These are phyloP conservation scores for Termitomyces sp. DNA, from an alignment of 768 basidiomycete genomes.

Conservation along the genomic window DNA sequence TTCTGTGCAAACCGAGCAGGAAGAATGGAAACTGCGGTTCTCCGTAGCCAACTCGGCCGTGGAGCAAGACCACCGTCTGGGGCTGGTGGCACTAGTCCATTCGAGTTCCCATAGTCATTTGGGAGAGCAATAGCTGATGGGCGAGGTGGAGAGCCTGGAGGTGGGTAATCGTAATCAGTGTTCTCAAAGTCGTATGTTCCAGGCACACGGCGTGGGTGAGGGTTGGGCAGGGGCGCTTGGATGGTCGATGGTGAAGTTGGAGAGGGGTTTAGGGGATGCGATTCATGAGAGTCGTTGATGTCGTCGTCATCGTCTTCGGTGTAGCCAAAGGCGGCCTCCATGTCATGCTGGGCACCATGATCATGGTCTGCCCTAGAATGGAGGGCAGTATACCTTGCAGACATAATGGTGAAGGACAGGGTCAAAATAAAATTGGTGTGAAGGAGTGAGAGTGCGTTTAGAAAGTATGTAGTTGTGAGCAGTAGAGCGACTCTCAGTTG, in stretches of 20 bases:
- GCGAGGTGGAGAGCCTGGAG: constrained; percentile 76
- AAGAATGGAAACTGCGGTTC: constrained; percentile 50
- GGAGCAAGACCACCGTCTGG: constrained; percentile 26
- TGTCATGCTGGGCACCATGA: constrained; percentile 34
- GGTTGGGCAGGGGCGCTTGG: constrained; percentile 14
- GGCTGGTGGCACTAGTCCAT: constrained; percentile 58
- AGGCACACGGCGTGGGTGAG: constrained; percentile 22
- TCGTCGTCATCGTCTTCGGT: constrained; percentile 67
- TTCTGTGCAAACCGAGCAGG: constrained; percentile 45
- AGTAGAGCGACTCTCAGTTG: not conserved
- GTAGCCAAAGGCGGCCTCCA: constrained; percentile 86
- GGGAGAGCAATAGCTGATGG: constrained; percentile 61
- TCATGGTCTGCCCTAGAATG: constrained; percentile 46
- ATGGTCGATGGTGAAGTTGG: constrained; percentile 25
- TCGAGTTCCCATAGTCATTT: constrained; percentile 69
- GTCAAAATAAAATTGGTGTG: constrained; percentile 5
- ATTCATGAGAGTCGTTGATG: constrained; percentile 40
- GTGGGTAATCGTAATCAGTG: constrained; percentile 74
- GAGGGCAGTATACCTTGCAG: constrained; percentile 65
- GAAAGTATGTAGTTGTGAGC: not conserved
- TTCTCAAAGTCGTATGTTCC: constrained; percentile 76
- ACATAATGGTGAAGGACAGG: constrained; percentile 24
- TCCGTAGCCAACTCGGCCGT: constrained; percentile 46
- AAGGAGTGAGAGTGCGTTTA: constrained; percentile 11
- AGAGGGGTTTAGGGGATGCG: constrained; percentile 45